A percentile compares a stretch with the other conserved stretches of the same genome.
phyloP scores from a whole-genome alignment of 1,139 yeast genomes.

The Yamadazyma mexicana region DNA sequence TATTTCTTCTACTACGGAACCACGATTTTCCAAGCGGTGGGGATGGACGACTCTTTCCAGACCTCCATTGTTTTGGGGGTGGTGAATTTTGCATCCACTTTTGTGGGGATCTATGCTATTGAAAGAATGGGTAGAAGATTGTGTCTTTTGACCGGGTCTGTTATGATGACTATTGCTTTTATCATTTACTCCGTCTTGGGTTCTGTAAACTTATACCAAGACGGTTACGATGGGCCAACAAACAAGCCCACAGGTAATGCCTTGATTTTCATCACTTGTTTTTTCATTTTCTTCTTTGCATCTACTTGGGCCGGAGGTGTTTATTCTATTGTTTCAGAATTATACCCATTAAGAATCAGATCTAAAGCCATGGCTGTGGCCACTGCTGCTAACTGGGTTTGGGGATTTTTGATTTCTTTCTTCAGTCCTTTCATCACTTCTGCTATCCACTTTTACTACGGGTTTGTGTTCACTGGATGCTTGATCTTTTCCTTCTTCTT shows the following conservation, averaged over 20 bases:
- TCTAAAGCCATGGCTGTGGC: slow-evolving; percentile 79
- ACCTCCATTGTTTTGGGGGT: slow-evolving; percentile 76
- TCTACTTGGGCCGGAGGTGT: slow-evolving; percentile 85
- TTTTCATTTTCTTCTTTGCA: slow-evolving; percentile 79
- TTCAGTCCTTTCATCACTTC: slow-evolving; percentile 68
- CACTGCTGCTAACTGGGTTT: slow-evolving; percentile 74
- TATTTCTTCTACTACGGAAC: slow-evolving; percentile 85
- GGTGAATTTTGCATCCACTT: slow-evolving; percentile 74
- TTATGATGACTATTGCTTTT: slow-evolving; percentile 54
- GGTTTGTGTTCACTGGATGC: slow-evolving; percentile 76
- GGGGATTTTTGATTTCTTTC: slow-evolving; percentile 75
- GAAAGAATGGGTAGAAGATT: slow-evolving; percentile 72
- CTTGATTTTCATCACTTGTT: slow-evolving; percentile 72
- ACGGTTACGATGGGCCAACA: slow-evolving; percentile 37
- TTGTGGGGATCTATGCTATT: slow-evolving; percentile 62
- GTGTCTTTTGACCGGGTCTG: slow-evolving; percentile 53
- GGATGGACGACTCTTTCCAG: slow-evolving; percentile 68
- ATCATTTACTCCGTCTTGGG: slow-evolving; percentile 62
- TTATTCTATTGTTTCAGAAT: slow-evolving; percentile 75
- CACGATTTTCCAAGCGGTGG: slow-evolving; percentile 72
- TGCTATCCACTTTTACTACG: slow-evolving; percentile 51
- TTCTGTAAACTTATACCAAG: slow-evolving; percentile 55
- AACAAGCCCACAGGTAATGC: slow-evolving; percentile 59
- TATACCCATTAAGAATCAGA: slow-evolving; percentile 76
- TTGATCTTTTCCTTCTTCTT: slow-evolving; percentile 54